Base-by-base conservation (phyloP, 495 filamentous ascomycete genomes). In the Evernia prunastri region DNA sequence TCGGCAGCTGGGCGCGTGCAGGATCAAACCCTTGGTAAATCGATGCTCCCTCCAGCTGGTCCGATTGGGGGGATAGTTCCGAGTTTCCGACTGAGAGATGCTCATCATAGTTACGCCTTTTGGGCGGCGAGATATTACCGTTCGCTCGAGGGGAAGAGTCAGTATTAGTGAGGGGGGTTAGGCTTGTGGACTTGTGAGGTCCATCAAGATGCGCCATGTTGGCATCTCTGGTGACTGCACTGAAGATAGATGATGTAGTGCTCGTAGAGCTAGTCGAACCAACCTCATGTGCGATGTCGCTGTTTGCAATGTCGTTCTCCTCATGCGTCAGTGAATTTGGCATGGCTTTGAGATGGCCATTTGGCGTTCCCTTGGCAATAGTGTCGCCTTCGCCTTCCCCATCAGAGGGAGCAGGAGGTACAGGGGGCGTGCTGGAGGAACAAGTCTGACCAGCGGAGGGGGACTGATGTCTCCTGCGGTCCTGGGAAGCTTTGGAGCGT, bases 141-240 rank as follows among this genome's bases (percentile, higher is more conserved):
- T 86, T 85, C 70, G 75, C 76, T 49, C 84, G 82, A 39, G 87
- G 83, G n/a, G 91, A 92, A 37, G 87, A 91, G 67, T 89, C 90
- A 69, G 79, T 74, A 66, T 84, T 87, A 31, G 90, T 93, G 65
- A 92, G 81, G 54, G 91, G 90, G 25, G 91, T 95, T 47, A 90
- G 73, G 64, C 80, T 83, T 67, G 81, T 84, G 63, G 82, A 72
- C 66, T 77, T 74, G 58, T 79, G 73, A 42, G 75, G 69, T 66
- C 78, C 80, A 64, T 83, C 73, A 42, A 78, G 71, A 69, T 80
- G 78, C 58, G 80, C 74, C 27, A 72, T 73, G 63, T 78, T 77
- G 56, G 74, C 74, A 40, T 65, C 63, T 59, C 70, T 69, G 64
- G 73, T 60, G 64, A 64, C 58, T 53, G 70, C 70, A 73, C 85